These are phyloP conservation scores for Sclerotinia borealis DNA, from an alignment of 2,329 filamentous ascomycete species.

Conservation along the genomic window DNA sequence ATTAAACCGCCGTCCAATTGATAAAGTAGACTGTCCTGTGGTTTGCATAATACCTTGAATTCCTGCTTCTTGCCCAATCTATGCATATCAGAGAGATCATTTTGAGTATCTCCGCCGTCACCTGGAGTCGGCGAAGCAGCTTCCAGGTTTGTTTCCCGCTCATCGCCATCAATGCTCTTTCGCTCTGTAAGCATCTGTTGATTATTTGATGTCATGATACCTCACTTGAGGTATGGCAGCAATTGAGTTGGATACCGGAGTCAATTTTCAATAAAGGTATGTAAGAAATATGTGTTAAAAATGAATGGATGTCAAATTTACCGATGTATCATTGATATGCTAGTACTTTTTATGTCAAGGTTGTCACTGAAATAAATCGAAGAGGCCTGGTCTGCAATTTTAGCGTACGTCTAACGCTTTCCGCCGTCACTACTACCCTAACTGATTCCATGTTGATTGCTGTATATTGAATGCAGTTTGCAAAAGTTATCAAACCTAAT, in stretches of 20 bases:
- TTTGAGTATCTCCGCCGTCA: constrained; percentile 23
- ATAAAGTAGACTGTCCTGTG: neutral
- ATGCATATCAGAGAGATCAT: constrained; percentile 34
- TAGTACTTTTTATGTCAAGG: neutral
- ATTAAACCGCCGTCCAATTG: neutral
- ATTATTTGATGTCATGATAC: neutral
- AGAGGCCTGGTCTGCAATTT: neutral
- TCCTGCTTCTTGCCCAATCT: constrained; percentile 31
- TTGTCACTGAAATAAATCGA: neutral
- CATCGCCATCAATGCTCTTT: neutral
- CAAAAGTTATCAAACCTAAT: neutral
- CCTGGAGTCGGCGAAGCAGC: neutral
- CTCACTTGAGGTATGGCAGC: neutral
- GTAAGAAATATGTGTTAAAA: neutral
- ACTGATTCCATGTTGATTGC: neutral
- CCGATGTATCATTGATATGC: neutral
- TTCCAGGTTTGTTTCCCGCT: constrained; percentile 14
- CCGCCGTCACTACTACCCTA: neutral
- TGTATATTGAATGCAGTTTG: neutral
- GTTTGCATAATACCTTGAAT: constrained; percentile 21
- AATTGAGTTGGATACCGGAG: neutral
- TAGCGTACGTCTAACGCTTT: neutral
- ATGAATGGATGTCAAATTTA: neutral
- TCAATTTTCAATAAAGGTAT: neutral
- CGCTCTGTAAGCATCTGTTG: neutral